Conservation (phyloP, 345 rosid genomes). For the Cardamine occulta region DNA sequence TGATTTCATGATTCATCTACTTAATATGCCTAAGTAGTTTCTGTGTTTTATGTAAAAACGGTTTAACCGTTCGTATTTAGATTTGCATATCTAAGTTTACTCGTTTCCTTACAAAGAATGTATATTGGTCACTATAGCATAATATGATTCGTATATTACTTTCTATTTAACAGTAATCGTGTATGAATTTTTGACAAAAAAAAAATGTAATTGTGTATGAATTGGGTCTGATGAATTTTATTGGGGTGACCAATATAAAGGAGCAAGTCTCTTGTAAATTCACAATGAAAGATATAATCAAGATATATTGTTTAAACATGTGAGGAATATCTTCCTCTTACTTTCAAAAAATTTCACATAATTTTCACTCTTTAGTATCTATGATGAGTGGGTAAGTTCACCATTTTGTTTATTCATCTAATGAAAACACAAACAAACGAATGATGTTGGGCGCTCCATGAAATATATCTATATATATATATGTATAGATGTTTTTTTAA, state of each 20-base stretch:
- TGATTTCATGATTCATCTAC: conserved; percentile 4
- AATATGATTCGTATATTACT: background rate
- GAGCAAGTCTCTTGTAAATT: conserved; percentile 4
- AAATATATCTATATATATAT: background rate
- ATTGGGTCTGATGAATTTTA: background rate
- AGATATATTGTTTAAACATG: background rate
- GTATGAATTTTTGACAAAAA: background rate
- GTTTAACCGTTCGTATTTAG: background rate
- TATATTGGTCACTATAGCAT: background rate
- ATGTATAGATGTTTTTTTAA: too few relatives aligned
- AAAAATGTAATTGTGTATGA: background rate
- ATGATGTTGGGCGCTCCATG: background rate
- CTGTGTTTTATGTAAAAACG: conserved; percentile 8
- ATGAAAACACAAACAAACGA: background rate
- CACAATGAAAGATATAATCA: background rate
- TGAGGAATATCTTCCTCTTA: background rate
- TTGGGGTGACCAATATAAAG: background rate
- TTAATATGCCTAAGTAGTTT: background rate
- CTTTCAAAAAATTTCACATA: background rate
- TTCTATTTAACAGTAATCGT: background rate
- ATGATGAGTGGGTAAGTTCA: background rate
- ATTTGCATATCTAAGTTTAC: background rate
- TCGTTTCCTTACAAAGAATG: background rate
- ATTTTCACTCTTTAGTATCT: background rate
- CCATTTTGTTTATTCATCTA: background rate